These are phyloP conservation scores for Gloeopeniophorella convolvens DNA, from an alignment of 768 basidiomycete genomes.

Conservation along the genomic window DNA sequence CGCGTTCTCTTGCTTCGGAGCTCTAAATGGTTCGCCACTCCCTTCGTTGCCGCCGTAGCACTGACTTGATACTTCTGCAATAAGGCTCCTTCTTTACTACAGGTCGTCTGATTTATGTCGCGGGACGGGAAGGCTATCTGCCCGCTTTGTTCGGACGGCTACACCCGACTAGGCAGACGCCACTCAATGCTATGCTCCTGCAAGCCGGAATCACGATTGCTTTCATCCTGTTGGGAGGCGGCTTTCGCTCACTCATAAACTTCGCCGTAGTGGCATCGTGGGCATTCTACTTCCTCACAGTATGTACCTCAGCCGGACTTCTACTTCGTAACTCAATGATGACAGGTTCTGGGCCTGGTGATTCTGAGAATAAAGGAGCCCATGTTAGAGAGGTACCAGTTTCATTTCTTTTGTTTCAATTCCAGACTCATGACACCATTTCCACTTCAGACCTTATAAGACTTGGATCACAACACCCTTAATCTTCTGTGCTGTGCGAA, in stretches of 20 bases:
- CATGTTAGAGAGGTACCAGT: slow-evolving; percentile 61
- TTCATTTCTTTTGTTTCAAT: neutral
- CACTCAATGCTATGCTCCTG: slow-evolving; percentile 79
- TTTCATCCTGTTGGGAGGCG: slow-evolving; percentile 83
- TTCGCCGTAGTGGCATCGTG: slow-evolving; percentile 84
- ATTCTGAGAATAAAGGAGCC: slow-evolving; percentile 90
- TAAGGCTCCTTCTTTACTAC: slow-evolving; percentile 66
- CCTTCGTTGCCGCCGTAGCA: slow-evolving; percentile 1
- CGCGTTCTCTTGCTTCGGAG: slow-evolving; percentile 91
- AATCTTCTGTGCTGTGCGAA: slow-evolving; percentile 75
- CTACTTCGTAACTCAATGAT: neutral
- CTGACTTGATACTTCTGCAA: slow-evolving; percentile 14
- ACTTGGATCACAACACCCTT: slow-evolving; percentile 90
- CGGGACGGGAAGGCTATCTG: slow-evolving; percentile 82
- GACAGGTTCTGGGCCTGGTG: slow-evolving; percentile 78
- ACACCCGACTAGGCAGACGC: slow-evolving; percentile 71
- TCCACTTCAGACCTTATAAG: slow-evolving; percentile 70
- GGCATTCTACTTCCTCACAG: slow-evolving; percentile 85
- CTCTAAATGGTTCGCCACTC: slow-evolving; percentile 66
- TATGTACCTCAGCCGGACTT: slow-evolving; percentile 29
- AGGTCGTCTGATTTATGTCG: slow-evolving; percentile 82
- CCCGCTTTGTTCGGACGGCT: slow-evolving; percentile 78
- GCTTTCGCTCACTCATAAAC: slow-evolving; percentile 83
- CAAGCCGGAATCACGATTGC: slow-evolving; percentile 67
- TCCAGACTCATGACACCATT: neutral